Conservation (phyloP, 2,329 filamentous ascomycete species). For the Lecanicillium sp. region DNA sequence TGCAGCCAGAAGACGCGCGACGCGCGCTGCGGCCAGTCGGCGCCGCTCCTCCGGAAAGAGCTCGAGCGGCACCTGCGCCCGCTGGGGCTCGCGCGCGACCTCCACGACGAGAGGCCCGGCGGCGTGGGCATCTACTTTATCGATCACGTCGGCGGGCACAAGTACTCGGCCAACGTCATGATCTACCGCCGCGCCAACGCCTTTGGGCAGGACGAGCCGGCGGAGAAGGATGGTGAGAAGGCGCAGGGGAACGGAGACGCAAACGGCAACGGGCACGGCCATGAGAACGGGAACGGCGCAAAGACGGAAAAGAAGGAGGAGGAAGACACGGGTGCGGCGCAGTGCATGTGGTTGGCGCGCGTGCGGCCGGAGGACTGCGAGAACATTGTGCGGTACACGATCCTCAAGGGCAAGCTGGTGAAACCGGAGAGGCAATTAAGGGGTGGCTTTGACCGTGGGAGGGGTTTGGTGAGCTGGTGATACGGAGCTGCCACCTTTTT, state of each 20-base stretch:
- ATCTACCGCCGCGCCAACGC: constrained; percentile 67
- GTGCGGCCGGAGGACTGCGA: constrained; percentile 86
- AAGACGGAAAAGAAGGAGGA: constrained; percentile 24
- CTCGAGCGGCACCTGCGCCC: constrained; percentile 84
- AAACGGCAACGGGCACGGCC: not conserved
- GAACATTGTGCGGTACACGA: constrained; percentile 81
- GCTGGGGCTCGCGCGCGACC: constrained; percentile 76
- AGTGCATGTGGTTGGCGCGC: constrained; percentile 89
- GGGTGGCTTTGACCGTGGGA: constrained; percentile 82
- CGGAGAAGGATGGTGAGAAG: constrained; percentile 15
- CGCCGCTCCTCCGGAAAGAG: constrained; percentile 81
- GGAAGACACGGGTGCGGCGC: constrained; percentile 57
- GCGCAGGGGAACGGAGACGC: not conserved
- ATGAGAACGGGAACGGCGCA: constrained; percentile 17
- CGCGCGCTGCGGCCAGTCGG: constrained; percentile 88
- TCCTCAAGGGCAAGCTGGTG: constrained; percentile 88
- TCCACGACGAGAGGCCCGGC: constrained; percentile 81
- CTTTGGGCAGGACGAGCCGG: constrained; percentile 45
- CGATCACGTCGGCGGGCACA: constrained; percentile 92
- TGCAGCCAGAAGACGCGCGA: constrained; percentile 95
- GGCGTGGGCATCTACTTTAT: constrained; percentile 97
- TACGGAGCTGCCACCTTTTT: not conserved
- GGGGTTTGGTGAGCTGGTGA: constrained; percentile 81
- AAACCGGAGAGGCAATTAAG: constrained; percentile 81
- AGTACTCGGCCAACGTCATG: constrained; percentile 92